Conservation (phyloP, 306 rosid genomes). For the Citrullus amarus region DNA sequence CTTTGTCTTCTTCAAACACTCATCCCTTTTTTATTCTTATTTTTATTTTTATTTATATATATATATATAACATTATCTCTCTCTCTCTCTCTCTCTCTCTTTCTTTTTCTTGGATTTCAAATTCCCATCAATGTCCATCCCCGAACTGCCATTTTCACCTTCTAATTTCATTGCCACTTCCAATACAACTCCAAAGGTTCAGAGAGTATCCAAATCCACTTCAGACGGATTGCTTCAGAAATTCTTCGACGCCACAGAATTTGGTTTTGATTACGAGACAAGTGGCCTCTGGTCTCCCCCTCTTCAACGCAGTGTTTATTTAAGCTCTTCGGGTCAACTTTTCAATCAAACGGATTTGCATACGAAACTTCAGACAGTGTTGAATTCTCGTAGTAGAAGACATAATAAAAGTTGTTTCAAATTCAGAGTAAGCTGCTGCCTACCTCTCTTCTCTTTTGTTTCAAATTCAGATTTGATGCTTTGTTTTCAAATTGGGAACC, state of each 20-base stretch:
- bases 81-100: neutral
- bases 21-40: neutral
- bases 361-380: neutral
- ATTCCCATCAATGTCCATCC: conserved; percentile 18
- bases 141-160: conserved; percentile 21
- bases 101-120: neutral
- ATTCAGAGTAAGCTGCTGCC: conserved; percentile 1
- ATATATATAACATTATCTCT: neutral
- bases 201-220: conserved; percentile 8
- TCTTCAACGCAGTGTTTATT: conserved; percentile 6
- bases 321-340: conserved; percentile 5
- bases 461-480: neutral
- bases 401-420: neutral
- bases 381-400: neutral
- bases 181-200: neutral
- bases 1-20: conserved; percentile 1
- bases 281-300: conserved; percentile 18
- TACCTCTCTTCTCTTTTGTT: no score
- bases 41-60: neutral
- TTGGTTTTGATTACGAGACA: conserved; percentile 4
- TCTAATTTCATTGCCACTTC: conserved; percentile 6
- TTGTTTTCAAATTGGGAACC: no score
- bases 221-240: conserved; percentile 7
- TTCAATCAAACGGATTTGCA: conserved; percentile 4
- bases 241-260: conserved; percentile 5